These are phyloP conservation scores for Periglandula ipomoeae DNA, from an alignment of 2,329 filamentous ascomycete genomes.

Conservation along the genomic window DNA sequence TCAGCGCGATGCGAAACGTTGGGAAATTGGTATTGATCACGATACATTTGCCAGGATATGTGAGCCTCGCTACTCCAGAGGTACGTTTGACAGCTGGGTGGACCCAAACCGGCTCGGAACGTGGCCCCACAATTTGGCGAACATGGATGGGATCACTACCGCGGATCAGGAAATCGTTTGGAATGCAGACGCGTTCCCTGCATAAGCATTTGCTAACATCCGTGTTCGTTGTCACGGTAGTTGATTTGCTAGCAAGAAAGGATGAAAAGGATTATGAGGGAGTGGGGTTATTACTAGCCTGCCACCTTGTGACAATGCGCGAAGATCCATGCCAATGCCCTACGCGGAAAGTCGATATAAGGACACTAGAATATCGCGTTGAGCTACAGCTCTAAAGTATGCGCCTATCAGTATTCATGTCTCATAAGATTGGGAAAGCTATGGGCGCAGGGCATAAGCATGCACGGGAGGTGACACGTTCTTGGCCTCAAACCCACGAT, in stretches of 20 bases:
- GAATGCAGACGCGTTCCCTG: conserved; percentile 11
- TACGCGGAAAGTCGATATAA: not conserved
- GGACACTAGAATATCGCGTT: not conserved
- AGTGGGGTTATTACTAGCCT: not conserved
- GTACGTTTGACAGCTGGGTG: not conserved
- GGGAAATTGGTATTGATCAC: no score
- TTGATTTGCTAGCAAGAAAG: no score
- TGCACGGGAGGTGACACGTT: no score
- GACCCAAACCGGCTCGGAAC: not conserved
- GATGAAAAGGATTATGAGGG: no score
- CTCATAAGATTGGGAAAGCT: no score
- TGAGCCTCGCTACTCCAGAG: no score
- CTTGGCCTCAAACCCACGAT: no score
- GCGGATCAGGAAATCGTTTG: not conserved
- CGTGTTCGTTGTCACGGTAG: no score
- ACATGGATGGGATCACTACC: not conserved
- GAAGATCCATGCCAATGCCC: conserved; percentile 12
- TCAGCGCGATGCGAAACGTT: no score
- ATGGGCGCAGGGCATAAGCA: no score
- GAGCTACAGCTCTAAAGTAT: not conserved
- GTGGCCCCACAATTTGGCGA: no score
- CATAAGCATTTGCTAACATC: not conserved
- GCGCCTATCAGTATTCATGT: not conserved
- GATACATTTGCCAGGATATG: no score
- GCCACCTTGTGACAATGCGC: not conserved